A percentile compares a stretch with the other conserved stretches of the same genome.
Evolutionary conservation across 176 grass and related monocot genomes (phyloP).

Genomic region (Sorghum bicolor): DNA sequence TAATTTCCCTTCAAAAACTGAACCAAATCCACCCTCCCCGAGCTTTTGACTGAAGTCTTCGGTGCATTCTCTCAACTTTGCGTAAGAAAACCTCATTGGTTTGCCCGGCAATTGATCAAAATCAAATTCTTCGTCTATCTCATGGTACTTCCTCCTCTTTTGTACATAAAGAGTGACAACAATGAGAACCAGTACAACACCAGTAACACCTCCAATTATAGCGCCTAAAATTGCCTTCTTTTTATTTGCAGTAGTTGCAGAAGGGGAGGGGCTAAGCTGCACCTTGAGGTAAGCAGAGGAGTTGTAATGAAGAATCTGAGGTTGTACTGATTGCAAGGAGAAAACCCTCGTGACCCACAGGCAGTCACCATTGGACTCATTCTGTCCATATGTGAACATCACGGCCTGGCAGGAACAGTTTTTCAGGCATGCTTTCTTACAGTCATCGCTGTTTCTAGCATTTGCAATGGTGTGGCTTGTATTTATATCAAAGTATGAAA

Average conservation of each 20-base stretch:
- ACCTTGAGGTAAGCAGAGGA: constrained; percentile 46
- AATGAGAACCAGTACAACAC: not conserved
- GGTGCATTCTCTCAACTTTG: constrained; percentile 20
- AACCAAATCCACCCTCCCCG: constrained; percentile 44
- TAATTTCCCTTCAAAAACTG: constrained; percentile 33
- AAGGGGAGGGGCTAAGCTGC: constrained; percentile 21
- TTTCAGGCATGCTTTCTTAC: constrained; percentile 39
- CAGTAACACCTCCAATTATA: constrained; percentile 9
- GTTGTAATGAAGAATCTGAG: constrained; percentile 30
- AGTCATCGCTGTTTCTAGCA: constrained; percentile 18
- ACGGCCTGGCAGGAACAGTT: constrained; percentile 44
- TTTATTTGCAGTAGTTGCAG: not conserved
- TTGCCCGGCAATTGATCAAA: constrained; percentile 30
- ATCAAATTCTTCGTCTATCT: constrained; percentile 22
- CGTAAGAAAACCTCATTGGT: constrained; percentile 21
- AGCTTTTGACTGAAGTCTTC: constrained; percentile 35
- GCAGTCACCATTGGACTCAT: constrained; percentile 19
- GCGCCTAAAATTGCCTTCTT: not conserved
- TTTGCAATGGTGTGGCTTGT: constrained; percentile 5
- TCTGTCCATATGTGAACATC: not conserved
- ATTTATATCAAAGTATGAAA: constrained; percentile 42
- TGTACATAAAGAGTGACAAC: not conserved
- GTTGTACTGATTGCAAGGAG: constrained; percentile 34
- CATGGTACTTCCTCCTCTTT: constrained; percentile 9
- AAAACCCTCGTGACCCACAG: constrained; percentile 28